Conservation (phyloP, 2,329 filamentous ascomycete genomes). For the Talaromyces rugulosus region DNA sequence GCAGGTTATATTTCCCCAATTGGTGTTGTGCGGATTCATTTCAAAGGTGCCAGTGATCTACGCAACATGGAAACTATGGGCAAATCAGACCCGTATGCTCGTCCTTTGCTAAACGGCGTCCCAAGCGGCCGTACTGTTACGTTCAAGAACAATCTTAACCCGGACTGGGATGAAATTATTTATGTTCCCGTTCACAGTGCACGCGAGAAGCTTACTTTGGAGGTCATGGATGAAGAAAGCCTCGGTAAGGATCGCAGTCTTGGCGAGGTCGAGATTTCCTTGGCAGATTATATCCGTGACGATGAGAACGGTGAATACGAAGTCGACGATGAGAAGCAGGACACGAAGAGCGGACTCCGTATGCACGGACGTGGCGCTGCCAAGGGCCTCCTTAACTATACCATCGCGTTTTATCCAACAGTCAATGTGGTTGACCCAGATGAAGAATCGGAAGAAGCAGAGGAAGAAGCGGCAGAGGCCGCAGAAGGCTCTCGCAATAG, state of each 20-base stretch:
- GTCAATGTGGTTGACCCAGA: conserved; percentile 86
- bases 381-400: conserved; percentile 80
- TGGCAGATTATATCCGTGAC: conserved; percentile 73
- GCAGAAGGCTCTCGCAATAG: conserved; percentile 22
- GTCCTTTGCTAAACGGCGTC: conserved; percentile 82
- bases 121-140: conserved; percentile 91
- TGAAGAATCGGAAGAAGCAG: conserved; percentile 51
- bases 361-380: conserved; percentile 62
- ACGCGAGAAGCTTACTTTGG: conserved; percentile 78
- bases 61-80: conserved; percentile 93
- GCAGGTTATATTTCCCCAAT: conserved; percentile 91
- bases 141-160: conserved; percentile 91
- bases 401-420: conserved; percentile 83
- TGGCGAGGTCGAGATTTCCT: conserved; percentile 72
- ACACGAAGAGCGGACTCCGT: conserved; percentile 64
- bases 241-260: conserved; percentile 86
- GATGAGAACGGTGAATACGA: conserved; percentile 76
- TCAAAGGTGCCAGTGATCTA: conserved; percentile 74
- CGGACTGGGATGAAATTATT: conserved; percentile 91
- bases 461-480: conserved; percentile 33
- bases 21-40: conserved; percentile 91
- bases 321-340: conserved; percentile 69
- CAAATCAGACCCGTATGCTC: conserved; percentile 93
- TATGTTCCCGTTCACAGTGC: conserved; percentile 86
- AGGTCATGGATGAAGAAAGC: conserved; percentile 96